Conservation (phyloP, 345 rosid species). For the Microcos paniculata region DNA sequence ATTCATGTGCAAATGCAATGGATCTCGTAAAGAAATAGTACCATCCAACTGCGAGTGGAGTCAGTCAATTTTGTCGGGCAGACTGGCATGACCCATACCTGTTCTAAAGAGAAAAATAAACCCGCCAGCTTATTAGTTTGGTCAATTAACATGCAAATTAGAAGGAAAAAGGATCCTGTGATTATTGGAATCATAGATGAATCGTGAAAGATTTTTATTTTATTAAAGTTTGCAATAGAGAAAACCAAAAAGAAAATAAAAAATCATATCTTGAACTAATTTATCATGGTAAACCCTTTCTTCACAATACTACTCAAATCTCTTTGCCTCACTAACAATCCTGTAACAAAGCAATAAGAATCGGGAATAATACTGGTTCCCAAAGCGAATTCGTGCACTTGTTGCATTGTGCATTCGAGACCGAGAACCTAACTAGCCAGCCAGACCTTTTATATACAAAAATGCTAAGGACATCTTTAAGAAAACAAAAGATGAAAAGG, state of each 20-base stretch:
- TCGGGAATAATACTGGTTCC: not conserved
- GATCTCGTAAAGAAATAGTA: not conserved
- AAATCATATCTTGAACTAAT: not conserved
- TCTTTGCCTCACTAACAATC: not conserved
- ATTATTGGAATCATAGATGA: no score
- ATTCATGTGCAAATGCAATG: not conserved
- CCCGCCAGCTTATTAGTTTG: no score
- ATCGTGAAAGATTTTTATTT: no score
- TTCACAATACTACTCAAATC: not conserved
- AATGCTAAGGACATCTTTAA: not conserved
- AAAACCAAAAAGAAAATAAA: not conserved
- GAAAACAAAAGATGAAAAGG: not conserved
- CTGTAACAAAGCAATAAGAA: not conserved
- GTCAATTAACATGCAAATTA: no score
- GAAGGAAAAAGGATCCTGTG: no score
- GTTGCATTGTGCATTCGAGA: not conserved
- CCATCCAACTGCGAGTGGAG: not conserved
- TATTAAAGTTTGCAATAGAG: not conserved
- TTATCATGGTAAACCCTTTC: not conserved
- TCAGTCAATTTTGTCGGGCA: not conserved
- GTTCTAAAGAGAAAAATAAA: not conserved
- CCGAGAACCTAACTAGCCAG: not conserved
- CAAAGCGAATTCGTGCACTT: not conserved
- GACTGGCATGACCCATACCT: not conserved
- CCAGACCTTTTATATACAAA: not conserved